These are phyloP conservation scores for Cicer arietinum DNA, from an alignment of 306 rosid species.

Conservation along the genomic window DNA sequence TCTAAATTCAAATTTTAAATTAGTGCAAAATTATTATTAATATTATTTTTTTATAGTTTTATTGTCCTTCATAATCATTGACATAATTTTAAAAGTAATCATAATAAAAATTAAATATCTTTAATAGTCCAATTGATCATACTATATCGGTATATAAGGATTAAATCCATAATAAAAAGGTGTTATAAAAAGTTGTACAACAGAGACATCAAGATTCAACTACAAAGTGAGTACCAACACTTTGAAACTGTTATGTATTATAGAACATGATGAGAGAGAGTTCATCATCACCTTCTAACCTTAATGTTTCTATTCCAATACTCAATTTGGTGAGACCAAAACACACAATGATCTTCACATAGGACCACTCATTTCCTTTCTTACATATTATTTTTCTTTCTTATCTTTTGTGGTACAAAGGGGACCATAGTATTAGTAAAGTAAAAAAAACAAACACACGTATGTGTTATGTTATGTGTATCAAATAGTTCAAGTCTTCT, in stretches of 20 bases:
- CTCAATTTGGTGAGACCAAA: conserved; percentile 33
- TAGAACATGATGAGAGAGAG: conserved; percentile 27
- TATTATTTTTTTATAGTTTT: too few relatives aligned
- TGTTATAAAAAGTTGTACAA: too few relatives aligned
- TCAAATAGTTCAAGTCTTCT: background rate
- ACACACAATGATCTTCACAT: conserved; percentile 34
- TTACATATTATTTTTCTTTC: background rate
- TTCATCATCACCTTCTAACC: background rate
- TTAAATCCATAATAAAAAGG: too few relatives aligned
- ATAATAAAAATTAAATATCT: too few relatives aligned
- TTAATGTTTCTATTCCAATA: conserved; percentile 23
- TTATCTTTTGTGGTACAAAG: conserved; percentile 37
- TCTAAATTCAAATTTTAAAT: too few relatives aligned
- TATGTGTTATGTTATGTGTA: conserved; percentile 28
- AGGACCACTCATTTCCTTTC: conserved; percentile 44
- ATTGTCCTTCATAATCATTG: too few relatives aligned
- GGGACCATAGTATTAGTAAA: conserved; percentile 45
- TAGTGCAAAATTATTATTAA: too few relatives aligned
- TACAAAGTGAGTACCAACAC: background rate
- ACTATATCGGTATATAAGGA: too few relatives aligned
- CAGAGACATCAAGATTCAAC: background rate
- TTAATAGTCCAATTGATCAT: too few relatives aligned
- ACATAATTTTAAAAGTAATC: too few relatives aligned
- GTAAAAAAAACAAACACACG: conserved; percentile 48
- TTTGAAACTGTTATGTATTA: conserved; percentile 4